A percentile compares a stretch with the other conserved stretches of the same genome.
Evolutionary conservation across 2,329 filamentous ascomycete species (phyloP).

Genomic region (Tricladium varicosporioides): DNA sequence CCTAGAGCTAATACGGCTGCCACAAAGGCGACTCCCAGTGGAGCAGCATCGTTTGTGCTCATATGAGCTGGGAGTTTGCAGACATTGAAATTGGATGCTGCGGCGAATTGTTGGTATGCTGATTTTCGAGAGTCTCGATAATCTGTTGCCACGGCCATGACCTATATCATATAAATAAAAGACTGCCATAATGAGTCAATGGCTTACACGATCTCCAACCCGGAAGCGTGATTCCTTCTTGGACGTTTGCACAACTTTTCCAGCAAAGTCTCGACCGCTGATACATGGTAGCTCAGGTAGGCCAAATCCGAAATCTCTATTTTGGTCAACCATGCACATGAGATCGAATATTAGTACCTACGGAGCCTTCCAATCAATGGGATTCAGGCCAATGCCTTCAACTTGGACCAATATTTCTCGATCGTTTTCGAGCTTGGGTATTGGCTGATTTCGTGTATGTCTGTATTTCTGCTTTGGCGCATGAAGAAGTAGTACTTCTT

Average conservation of each 20-base stretch:
- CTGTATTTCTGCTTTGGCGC: conserved; percentile 49
- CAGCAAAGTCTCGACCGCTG: conserved; percentile 55
- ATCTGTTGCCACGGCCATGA: conserved; percentile 32
- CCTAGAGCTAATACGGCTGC: conserved; percentile 66
- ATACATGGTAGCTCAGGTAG: conserved; percentile 32
- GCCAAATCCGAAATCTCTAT: conserved; percentile 37
- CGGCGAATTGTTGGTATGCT: conserved; percentile 48
- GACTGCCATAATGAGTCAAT: conserved; percentile 22
- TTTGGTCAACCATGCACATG: conserved; percentile 54
- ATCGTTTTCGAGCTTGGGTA: conserved; percentile 53
- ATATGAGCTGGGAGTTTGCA: conserved; percentile 27
- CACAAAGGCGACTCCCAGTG: conserved; percentile 42
- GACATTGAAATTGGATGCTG: conserved; percentile 38
- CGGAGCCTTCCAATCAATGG: conserved; percentile 79
- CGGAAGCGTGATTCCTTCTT: conserved; percentile 46
- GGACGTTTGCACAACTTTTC: conserved; percentile 54
- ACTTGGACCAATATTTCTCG: conserved; percentile 61
- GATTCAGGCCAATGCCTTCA: conserved; percentile 63
- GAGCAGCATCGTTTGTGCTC: conserved; percentile 23
- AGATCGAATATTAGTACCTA: conserved; percentile 70
- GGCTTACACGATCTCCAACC: conserved; percentile 50
- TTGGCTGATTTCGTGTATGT: conserved; percentile 41
- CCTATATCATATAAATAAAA: conserved; percentile 31
- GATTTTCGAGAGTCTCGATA: conserved; percentile 32
- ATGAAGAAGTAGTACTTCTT: conserved; percentile 50